phyloP scores from a whole-genome alignment of 108 stramenopile species.

The Skeletonema menzelii region DNA sequence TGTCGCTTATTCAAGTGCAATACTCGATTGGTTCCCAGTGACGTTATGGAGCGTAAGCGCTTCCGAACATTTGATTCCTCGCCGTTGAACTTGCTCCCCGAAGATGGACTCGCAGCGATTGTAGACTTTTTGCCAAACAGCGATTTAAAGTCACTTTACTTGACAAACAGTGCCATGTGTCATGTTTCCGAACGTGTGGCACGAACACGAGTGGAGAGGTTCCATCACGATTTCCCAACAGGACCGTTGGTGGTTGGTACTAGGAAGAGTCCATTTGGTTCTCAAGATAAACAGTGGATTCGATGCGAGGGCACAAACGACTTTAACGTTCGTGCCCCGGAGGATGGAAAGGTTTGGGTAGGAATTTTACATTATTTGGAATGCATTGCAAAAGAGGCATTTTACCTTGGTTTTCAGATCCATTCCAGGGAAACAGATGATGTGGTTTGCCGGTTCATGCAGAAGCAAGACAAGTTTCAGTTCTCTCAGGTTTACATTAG shows the following conservation, averaged over 20 bases:
- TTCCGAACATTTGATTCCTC: conserved; percentile 11
- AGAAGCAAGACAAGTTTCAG: conserved; percentile 19
- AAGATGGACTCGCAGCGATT: conserved; percentile 34
- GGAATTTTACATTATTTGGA: conserved; percentile 34
- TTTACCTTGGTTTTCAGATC: conserved; percentile 31
- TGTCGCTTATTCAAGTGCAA: conserved; percentile 35
- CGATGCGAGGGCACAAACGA: conserved; percentile 10
- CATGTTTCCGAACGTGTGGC: conserved; percentile 33
- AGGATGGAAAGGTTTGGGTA: conserved; percentile 32
- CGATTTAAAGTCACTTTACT: conserved; percentile 22
- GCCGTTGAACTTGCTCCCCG: conserved; percentile 30
- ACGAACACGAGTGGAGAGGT: conserved; percentile 14
- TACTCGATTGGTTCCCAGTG: conserved; percentile 31
- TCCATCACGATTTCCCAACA: conserved; percentile 9
- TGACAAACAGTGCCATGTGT: conserved; percentile 28
- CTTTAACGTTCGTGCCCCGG: conserved; percentile 28
- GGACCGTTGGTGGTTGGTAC: conserved; percentile 25
- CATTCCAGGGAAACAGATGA: conserved; percentile 7
- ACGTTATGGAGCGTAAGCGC: conserved; percentile 34
- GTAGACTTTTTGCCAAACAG: conserved; percentile 29
- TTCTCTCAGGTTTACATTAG: conserved; percentile 4
- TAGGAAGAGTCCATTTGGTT: neutral
- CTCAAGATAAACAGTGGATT: neutral
- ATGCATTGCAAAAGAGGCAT: conserved; percentile 13
- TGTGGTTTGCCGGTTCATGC: conserved; percentile 23